Conservation (phyloP, 164 flowering plant species). For the Piper longum region DNA sequence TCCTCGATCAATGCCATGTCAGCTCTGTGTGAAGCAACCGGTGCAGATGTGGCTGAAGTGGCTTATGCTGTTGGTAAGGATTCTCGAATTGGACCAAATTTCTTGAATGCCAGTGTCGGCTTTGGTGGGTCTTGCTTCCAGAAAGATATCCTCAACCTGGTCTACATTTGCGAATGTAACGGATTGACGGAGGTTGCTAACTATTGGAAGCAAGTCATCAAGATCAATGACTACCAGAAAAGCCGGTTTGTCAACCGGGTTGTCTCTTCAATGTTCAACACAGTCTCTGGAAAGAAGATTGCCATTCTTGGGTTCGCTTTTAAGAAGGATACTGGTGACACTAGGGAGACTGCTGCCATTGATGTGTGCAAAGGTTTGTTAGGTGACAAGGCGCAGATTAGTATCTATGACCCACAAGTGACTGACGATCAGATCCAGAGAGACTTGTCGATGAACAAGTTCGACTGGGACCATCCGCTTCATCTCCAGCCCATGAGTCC, state of each 20-base stretch:
- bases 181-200: slow-evolving; percentile 15
- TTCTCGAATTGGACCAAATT: slow-evolving; percentile 9
- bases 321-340: slow-evolving; percentile 16
- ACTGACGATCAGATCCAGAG: slow-evolving; percentile 45
- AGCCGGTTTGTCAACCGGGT: slow-evolving; percentile 13
- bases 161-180: slow-evolving; percentile 18
- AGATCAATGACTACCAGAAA: slow-evolving; percentile 12
- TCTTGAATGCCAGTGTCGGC: too few species aligned
- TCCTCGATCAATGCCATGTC: too few species aligned
- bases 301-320: slow-evolving; percentile 14
- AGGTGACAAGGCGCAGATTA: slow-evolving; percentile 43
- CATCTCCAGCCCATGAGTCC: slow-evolving; percentile 39
- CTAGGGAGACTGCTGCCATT: slow-evolving; percentile 13
- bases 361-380: slow-evolving; percentile 19
- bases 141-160: slow-evolving; percentile 8
- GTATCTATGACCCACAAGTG: slow-evolving; percentile 61
- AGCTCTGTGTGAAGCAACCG: background rate
- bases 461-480: slow-evolving; percentile 55
- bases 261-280: slow-evolving; percentile 17
- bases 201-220: slow-evolving; percentile 10
- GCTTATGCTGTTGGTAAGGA: slow-evolving; percentile 17
- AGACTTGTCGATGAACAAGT: slow-evolving; percentile 46
- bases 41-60: slow-evolving; percentile 14
- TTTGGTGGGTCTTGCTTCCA: too few species aligned
- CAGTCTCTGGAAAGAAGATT: slow-evolving; percentile 17